Evolutionary conservation across 805 yeast genomes (phyloP).

Genomic region (Saturnispora mendoncae): DNA sequence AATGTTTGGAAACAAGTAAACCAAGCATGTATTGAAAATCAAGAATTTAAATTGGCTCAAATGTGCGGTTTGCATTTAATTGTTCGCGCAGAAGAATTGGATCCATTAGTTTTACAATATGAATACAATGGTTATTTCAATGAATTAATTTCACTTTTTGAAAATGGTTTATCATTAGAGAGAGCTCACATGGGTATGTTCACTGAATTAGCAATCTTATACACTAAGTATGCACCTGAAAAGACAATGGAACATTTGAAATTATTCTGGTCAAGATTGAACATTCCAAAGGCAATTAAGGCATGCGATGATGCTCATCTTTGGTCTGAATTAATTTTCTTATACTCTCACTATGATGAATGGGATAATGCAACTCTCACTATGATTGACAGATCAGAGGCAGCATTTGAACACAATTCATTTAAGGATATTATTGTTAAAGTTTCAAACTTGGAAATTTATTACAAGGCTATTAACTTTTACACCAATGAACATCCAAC

Average conservation of each 20-base stretch:
- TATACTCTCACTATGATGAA: slow-evolving; percentile 97
- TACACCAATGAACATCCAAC: slow-evolving; percentile 90
- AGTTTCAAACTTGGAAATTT: slow-evolving; percentile 92
- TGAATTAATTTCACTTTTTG: slow-evolving; percentile 85
- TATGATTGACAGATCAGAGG: slow-evolving; percentile 90
- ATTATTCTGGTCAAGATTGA: slow-evolving; percentile 95
- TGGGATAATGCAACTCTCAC: slow-evolving; percentile 98
- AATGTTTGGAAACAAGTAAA: slow-evolving; percentile 97
- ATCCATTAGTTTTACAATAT: slow-evolving; percentile 78
- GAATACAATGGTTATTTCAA: slow-evolving; percentile 87
- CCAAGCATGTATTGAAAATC: slow-evolving; percentile 90
- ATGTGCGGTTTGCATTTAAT: slow-evolving; percentile 96
- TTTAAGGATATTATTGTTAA: slow-evolving; percentile 93
- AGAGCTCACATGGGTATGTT: slow-evolving; percentile 99
- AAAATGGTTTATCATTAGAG: slow-evolving; percentile 91
- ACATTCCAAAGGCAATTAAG: slow-evolving; percentile 92
- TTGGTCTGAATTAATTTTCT: slow-evolving; percentile 93
- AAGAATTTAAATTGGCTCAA: slow-evolving; percentile 94
- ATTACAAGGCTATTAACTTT: slow-evolving; percentile 94
- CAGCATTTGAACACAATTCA: slow-evolving; percentile 85
- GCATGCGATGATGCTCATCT: slow-evolving; percentile 91
- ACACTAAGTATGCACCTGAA: slow-evolving; percentile 83
- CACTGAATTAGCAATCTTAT: slow-evolving; percentile 86
- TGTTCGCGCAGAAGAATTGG: slow-evolving; percentile 94
- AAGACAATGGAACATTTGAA: slow-evolving; percentile 94